phyloP scores from a whole-genome alignment of 2,329 filamentous ascomycete species.

The Colletotrichum shisoi region DNA sequence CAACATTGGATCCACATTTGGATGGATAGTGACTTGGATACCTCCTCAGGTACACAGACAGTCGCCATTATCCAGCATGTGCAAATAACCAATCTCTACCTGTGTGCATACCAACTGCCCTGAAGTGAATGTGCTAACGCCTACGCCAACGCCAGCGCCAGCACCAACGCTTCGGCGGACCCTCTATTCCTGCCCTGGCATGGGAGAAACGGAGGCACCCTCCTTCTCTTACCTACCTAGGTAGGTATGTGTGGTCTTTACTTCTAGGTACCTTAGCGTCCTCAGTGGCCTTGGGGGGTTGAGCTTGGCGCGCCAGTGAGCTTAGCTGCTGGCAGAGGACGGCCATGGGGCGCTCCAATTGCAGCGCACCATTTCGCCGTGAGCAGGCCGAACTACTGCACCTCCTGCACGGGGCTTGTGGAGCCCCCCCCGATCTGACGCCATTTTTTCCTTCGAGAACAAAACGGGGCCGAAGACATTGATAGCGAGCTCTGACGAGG shows the following conservation, averaged over 20 bases:
- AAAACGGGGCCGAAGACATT: conserved; percentile 20
- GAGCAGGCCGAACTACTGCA: not conserved
- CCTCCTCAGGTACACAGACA: not conserved
- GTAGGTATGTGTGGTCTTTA: too few relatives aligned
- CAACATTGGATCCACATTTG: conserved; percentile 1
- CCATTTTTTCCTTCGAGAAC: conserved; percentile 39
- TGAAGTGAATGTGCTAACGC: not conserved
- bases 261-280: not conserved
- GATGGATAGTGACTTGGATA: not conserved
- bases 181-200: conserved; percentile 23
- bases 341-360: conserved; percentile 5
- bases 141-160: conserved; percentile 4
- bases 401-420: conserved; percentile 6
- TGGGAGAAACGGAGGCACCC: not conserved
- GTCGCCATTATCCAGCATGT: not conserved
- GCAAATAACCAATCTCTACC: not conserved
- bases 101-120: conserved; percentile 5
- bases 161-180: conserved; percentile 14
- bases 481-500: not conserved
- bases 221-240: too few relatives aligned
- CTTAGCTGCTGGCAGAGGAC: conserved; percentile 17
- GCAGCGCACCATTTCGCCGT: not conserved
- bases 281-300: conserved; percentile 2
- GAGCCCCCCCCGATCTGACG: conserved; percentile 31
- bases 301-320: conserved; percentile 19